Conservation (phyloP, 257 asterid species). For the Solanum chmielewskii region DNA sequence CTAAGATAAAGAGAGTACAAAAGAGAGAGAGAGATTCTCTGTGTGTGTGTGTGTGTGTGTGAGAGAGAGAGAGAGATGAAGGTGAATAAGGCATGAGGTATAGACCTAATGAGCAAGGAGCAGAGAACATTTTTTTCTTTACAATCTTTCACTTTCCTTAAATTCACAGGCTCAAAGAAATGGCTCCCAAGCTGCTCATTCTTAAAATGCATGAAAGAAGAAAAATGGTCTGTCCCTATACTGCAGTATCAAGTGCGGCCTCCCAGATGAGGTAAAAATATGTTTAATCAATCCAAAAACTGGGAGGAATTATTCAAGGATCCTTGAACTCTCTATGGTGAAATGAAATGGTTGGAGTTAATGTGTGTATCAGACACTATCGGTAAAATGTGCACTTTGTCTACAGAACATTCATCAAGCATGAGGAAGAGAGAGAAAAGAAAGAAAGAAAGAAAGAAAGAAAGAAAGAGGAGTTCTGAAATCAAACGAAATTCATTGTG, state of each 20-base stretch:
- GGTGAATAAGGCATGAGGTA: not conserved
- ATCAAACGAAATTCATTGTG: not conserved
- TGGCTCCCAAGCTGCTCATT: constrained; percentile 36
- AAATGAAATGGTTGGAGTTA: not conserved
- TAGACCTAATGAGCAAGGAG: not conserved
- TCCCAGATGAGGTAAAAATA: constrained; percentile 52
- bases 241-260: constrained; percentile 33
- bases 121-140: not conserved
- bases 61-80: not conserved
- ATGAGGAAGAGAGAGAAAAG: not conserved
- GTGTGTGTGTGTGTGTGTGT: too few relatives aligned
- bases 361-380: not conserved
- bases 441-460: not conserved
- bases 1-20: not conserved
- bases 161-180: not conserved
- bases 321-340: constrained; percentile 22
- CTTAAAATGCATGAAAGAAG: constrained; percentile 41
- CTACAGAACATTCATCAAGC: not conserved
- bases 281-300: not conserved
- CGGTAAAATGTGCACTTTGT: not conserved
- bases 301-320: constrained; percentile 23
- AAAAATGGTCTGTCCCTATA: constrained; percentile 19
- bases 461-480: not conserved
- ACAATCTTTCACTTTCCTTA: not conserved
- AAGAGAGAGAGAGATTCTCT: not conserved